phyloP scores from a whole-genome alignment of 768 basidiomycete genomes.

The Leucosporidium yakuticum region DNA sequence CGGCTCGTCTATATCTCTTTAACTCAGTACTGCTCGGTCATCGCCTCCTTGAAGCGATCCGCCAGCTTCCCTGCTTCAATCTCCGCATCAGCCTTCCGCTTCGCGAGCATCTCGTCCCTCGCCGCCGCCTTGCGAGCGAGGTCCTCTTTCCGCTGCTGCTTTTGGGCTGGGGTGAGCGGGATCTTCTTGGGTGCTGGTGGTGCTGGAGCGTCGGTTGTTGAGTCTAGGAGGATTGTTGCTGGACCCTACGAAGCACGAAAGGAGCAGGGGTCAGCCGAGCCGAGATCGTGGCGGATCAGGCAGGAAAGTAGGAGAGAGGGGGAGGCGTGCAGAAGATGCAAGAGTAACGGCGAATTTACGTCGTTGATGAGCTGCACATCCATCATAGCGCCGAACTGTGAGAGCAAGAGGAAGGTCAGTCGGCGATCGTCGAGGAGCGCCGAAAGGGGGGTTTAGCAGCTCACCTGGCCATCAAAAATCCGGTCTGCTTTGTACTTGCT shows the following conservation, averaged over 20 bases:
- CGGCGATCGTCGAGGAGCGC: not conserved
- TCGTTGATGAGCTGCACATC: conserved; percentile 35
- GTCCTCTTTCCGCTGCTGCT: conserved; percentile 13
- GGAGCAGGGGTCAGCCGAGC: not conserved
- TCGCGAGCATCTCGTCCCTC: conserved; percentile 42
- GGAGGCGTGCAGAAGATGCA: too few species aligned
- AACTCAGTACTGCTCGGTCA: conserved; percentile 1
- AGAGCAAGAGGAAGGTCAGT: not conserved
- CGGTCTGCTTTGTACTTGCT: conserved; percentile 18
- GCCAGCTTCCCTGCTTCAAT: conserved; percentile 23
- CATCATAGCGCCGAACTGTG: conserved; percentile 35
- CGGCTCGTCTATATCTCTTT: too few species aligned
- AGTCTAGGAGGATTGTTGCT: conserved; percentile 36
- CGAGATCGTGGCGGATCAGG: too few species aligned
- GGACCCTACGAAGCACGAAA: conserved; percentile 23
- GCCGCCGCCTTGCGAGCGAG: conserved; percentile 20
- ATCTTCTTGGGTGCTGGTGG: not conserved
- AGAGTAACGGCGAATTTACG: too few species aligned
- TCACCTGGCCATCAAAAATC: conserved; percentile 30
- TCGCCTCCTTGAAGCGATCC: conserved; percentile 24
- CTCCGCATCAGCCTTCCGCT: conserved; percentile 25
- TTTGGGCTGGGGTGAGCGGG: not conserved
- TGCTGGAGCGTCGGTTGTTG: conserved; percentile 14
- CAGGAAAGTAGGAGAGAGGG: too few species aligned
- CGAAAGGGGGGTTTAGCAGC: not conserved